Conservation (phyloP, 225 moss, liverwort and hornwort species). For the Sphagnum contortum region DNA sequence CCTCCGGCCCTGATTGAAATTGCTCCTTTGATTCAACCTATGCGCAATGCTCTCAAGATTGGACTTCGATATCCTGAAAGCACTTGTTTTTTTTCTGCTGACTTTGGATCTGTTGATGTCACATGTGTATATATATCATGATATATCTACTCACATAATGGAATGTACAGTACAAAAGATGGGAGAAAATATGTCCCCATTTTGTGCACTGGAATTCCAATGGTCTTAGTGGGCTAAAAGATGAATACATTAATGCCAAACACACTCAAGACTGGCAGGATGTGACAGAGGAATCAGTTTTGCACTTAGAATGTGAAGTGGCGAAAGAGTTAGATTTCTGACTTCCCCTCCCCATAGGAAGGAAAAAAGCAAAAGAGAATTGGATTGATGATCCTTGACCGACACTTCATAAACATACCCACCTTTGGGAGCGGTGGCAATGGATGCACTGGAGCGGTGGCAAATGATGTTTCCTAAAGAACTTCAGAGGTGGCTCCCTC, state of each 20-base stretch:
- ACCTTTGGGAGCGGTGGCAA: constrained; percentile 68
- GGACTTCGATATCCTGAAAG: constrained; percentile 82
- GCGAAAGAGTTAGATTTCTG: too few species aligned
- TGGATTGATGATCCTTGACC: constrained; percentile 17
- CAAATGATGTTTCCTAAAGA: constrained; percentile 45
- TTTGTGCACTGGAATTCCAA: background rate
- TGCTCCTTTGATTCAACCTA: constrained; percentile 44
- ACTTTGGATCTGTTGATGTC: background rate
- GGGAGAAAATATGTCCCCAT: too few species aligned
- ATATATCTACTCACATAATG: too few species aligned
- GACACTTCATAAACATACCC: constrained; percentile 34
- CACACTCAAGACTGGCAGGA: too few species aligned
- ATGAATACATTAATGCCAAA: background rate
- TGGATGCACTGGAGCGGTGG: constrained; percentile 89
- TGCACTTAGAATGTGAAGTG: too few species aligned
- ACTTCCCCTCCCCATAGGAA: too few species aligned
- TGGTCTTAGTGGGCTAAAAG: background rate
- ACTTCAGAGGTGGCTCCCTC: constrained; percentile 52
- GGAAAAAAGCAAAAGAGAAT: too few species aligned
- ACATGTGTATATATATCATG: background rate
- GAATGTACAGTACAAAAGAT: too few species aligned
- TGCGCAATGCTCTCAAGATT: constrained; percentile 74
- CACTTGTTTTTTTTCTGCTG: too few species aligned
- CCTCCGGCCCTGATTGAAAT: constrained; percentile 67
- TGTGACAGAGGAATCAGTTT: too few species aligned